phyloP scores from a whole-genome alignment of 306 rosid species.

The Vigna nakashimae region DNA sequence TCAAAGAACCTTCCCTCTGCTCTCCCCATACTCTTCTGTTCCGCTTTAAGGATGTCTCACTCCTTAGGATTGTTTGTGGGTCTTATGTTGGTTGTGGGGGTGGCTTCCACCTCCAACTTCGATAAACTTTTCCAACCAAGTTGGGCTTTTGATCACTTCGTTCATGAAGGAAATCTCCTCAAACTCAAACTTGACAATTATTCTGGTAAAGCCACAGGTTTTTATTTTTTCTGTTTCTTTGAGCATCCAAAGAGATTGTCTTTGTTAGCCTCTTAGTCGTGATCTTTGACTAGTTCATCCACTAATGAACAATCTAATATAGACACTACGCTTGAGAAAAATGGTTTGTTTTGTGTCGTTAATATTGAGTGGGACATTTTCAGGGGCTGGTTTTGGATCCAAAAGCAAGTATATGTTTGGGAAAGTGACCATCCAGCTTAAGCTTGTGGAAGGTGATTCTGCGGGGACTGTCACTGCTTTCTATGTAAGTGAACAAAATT shows the following conservation, averaged over 20 bases:
- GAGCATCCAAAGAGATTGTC: not conserved
- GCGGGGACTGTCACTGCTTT: conserved; percentile 96
- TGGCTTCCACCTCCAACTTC: conserved; percentile 62
- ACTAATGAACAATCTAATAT: not conserved
- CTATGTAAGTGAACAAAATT: conserved; percentile 62
- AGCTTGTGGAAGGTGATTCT: conserved; percentile 91
- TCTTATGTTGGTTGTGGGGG: conserved; percentile 49
- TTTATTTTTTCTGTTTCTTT: not conserved
- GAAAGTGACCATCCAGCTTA: conserved; percentile 78
- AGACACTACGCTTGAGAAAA: not conserved
- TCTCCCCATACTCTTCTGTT: not conserved
- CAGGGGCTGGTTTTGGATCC: conserved; percentile 92
- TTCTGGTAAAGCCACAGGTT: conserved; percentile 61
- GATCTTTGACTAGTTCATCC: not conserved
- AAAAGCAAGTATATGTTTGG: conserved; percentile 89
- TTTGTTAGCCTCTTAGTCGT: not conserved
- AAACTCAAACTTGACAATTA: conserved; percentile 79
- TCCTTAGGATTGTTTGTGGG: conserved; percentile 46
- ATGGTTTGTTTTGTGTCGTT: not conserved
- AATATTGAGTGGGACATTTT: conserved; percentile 24
- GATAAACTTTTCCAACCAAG: conserved; percentile 82
- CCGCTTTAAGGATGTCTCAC: conserved; percentile 33
- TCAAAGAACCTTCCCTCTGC: conserved; percentile 41
- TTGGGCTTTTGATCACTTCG: conserved; percentile 87
- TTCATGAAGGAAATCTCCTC: conserved; percentile 69